Base-by-base conservation (phyloP, 164 flowering plant species). In the Euptelea pleiosperma region DNA sequence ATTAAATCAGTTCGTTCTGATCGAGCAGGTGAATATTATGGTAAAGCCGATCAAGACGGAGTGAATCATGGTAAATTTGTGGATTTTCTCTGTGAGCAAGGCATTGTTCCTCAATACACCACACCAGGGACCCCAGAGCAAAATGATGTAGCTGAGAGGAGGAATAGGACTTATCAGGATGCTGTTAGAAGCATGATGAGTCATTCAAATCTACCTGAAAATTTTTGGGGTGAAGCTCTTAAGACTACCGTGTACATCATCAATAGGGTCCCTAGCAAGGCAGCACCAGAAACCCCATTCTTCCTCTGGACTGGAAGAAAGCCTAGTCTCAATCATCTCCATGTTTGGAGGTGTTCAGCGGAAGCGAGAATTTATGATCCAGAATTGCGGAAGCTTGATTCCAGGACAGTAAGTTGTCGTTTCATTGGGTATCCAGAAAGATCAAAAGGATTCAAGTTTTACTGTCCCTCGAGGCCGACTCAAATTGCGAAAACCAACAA, bases 1-100 rank as follows among this genome's bases (percentile, higher is more conserved):
- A 57, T 57, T 16, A 57, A 57, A 16, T n/a, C 30, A 15, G 16
- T 43, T 9, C 45, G 46, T 3, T 55, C 58, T 15, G 34, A 55
- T 40, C 18, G 58, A 16, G 58, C 34, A 24, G 58, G 48, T 4
- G 60, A 57, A 9, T 57, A 42, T 42, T 57, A 57, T 57, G 21
- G 50, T 2, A 42, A 21, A 9, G 4, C 11, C 14, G 33, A 57
- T 43, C 37, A 31, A 42, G 49, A 28, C 2, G 39, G 39, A 9
- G 31, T n/a, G 11, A n/a, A 31, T 19, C 25, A n/a, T 52, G 39
- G 15, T 0, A 18, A 22, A 16, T 52, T 52, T n/a, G 36, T 8
- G 4, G 14, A 31, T 3, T 42, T 12, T 14, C 36, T 55, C 10
- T 8, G 26, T 9, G 35, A 40, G 4, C 36, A 41, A 1, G 48